These are phyloP conservation scores for Filobasidium wieringae DNA, from an alignment of 768 basidiomycete species.

Conservation along the genomic window DNA sequence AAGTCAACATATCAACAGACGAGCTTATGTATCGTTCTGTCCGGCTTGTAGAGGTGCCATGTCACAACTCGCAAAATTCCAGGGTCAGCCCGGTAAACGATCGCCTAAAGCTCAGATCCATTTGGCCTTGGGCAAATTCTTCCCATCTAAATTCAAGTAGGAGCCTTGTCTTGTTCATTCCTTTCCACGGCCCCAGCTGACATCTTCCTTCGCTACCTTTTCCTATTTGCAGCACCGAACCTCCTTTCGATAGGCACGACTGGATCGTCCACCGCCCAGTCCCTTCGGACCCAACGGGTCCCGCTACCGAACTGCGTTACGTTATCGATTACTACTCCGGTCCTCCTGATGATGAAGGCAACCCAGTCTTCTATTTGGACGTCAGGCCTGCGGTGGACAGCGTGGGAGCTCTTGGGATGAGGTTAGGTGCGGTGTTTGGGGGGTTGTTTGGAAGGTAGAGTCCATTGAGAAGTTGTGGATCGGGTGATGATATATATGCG, in stretches of 20 bases:
- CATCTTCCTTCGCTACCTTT: background rate
- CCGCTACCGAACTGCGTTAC: constrained; percentile 60
- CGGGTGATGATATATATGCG: too few species aligned
- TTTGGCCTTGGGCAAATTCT: constrained; percentile 73
- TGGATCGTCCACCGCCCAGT: constrained; percentile 77
- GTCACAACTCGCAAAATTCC: constrained; percentile 68
- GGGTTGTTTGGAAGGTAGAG: background rate
- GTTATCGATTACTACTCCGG: constrained; percentile 98
- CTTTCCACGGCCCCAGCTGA: background rate
- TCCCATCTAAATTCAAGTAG: constrained; percentile 83
- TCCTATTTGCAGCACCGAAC: constrained; percentile 53
- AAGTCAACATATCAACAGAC: background rate
- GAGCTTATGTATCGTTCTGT: background rate
- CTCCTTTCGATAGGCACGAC: constrained; percentile 96
- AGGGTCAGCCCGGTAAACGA: constrained; percentile 79
- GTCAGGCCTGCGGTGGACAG: constrained; percentile 89
- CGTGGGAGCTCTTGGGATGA: constrained; percentile 40
- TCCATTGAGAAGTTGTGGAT: too few species aligned
- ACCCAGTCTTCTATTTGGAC: constrained; percentile 88
- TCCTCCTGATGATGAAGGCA: constrained; percentile 74
- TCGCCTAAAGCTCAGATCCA: constrained; percentile 87
- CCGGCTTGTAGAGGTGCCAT: constrained; percentile 48
- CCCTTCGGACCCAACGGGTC: constrained; percentile 10
- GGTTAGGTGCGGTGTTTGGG: constrained; percentile 4
- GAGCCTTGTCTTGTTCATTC: constrained; percentile 28